These are phyloP conservation scores for Annulohypoxylon bovei DNA, from an alignment of 495 filamentous ascomycete genomes.

Conservation along the genomic window DNA sequence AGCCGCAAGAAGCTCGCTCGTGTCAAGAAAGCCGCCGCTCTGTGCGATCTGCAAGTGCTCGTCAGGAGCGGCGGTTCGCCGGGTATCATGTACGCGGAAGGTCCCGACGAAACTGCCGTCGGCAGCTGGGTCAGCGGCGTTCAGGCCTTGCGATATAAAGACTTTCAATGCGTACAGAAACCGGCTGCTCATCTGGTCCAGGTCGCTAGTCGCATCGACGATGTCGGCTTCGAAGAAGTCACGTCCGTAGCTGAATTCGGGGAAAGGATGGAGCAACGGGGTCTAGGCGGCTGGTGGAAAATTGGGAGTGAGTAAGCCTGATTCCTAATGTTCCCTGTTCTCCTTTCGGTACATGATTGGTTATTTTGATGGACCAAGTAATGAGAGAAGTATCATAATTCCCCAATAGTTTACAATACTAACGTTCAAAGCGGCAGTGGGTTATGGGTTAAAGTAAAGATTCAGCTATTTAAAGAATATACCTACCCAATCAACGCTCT, in stretches of 20 bases:
- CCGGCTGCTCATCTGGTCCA: slow-evolving; percentile 22
- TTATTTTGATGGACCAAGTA: neutral
- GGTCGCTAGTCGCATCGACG: neutral
- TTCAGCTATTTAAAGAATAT: too few relatives aligned
- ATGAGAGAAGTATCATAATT: too few relatives aligned
- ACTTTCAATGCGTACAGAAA: slow-evolving; percentile 43
- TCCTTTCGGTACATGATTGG: neutral
- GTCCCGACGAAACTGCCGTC: slow-evolving; percentile 55
- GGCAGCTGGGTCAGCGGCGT: slow-evolving; percentile 45
- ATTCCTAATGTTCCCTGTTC: neutral
- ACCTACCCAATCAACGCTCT: too few relatives aligned
- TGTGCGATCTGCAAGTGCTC: slow-evolving; percentile 66
- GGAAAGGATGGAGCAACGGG: slow-evolving; percentile 43
- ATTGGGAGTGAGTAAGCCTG: slow-evolving; percentile 37
- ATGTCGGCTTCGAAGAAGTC: slow-evolving; percentile 39
- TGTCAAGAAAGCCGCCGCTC: slow-evolving; percentile 69
- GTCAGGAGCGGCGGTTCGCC: slow-evolving; percentile 73
- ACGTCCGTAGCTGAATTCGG: slow-evolving; percentile 43
- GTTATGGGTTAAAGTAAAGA: slow-evolving; percentile 8
- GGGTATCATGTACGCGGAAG: slow-evolving; percentile 83
- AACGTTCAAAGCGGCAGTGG: slow-evolving; percentile 21
- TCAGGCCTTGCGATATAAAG: slow-evolving; percentile 44
- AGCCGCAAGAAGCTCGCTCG: slow-evolving; percentile 79
- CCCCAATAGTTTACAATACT: slow-evolving; percentile 2
- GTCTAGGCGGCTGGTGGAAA: slow-evolving; percentile 43